Evolutionary conservation across 257 asterid species (phyloP), one percentile per base, ranked within the genome.

Genomic region (Handroanthus guayacan): DNA sequence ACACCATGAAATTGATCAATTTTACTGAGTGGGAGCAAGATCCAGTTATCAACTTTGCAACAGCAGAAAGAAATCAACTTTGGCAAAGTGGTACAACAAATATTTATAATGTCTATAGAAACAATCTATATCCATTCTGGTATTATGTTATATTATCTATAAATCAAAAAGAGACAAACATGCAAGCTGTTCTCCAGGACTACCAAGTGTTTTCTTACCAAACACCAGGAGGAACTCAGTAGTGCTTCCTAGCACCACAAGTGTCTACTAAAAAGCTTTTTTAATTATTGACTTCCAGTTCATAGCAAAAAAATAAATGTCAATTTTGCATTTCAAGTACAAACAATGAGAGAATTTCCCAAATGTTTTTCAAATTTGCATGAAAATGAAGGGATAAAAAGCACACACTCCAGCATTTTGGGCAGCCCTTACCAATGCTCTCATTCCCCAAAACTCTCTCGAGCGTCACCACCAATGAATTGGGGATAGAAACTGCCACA

Each of bases 371-470:
- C 71, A 18, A 62, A 38, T 74, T 74, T 57, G 68, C 82, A 61
- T 18, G 8, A 44, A 68, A 72, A 31, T 25, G 31, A 61, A 7
- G 63, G 56, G 39, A 55, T 62, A 5, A 36, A 17, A 16, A 54
- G 47, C 3, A 6, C 12, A 56, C 20, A 54, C 12, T 18, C 67
- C 55, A 78, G 74, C 54, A 77, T 51, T 20, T 38, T 51, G 62
- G 8, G 34, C 60, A 76, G 80, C 80, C 69, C 85, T 83, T 87
- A 95, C 98, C 99, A 9, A 95, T 75, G 60, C 81, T 83, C 84
- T 95, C 99, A 61, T 93, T 91, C 68, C 98, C 98, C 85, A 95
- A 72, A 79, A 95, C 99, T 81, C 97, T 87, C 85, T 93, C 99
- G 57, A 95, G 88, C 7, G 99, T 95, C 83, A 95, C 99, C 78